phyloP scores from a whole-genome alignment of 2,329 filamentous ascomycete genomes.

The Didymosphaeria variabile region DNA sequence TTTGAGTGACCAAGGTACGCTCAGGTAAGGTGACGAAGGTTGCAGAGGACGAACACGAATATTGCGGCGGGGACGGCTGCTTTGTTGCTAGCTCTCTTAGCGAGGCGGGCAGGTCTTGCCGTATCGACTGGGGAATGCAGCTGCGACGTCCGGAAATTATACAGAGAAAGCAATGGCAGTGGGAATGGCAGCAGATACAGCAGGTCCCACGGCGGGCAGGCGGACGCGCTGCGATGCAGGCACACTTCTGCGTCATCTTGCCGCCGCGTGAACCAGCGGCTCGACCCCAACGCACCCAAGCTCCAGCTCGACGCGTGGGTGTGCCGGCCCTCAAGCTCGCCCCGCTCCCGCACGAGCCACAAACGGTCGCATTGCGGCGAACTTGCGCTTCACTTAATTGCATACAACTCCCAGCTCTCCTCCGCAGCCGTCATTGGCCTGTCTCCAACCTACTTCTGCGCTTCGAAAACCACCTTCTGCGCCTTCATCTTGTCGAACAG shows the following conservation, averaged over 20 bases:
- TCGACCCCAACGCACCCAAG: neutral
- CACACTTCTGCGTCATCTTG: conserved; percentile 10
- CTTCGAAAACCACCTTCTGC: conserved; percentile 63
- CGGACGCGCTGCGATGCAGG: conserved; percentile 7
- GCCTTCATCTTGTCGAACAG: conserved; percentile 63
- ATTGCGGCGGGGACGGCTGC: conserved; percentile 31
- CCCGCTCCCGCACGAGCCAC: conserved; percentile 10
- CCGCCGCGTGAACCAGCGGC: neutral
- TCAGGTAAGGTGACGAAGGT: conserved; percentile 29
- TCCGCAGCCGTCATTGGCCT: neutral
- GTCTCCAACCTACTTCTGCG: conserved; percentile 42
- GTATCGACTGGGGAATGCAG: conserved; percentile 32
- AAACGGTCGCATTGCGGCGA: conserved; percentile 4
- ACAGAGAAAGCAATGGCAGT: neutral
- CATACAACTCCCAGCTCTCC: conserved; percentile 4
- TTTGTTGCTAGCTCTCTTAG: conserved; percentile 39
- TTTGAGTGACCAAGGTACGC: conserved; percentile 24
- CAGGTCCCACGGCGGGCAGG: conserved; percentile 5
- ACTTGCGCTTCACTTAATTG: neutral
- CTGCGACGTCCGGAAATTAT: neutral
- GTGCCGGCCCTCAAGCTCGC: neutral
- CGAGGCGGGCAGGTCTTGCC: conserved; percentile 42
- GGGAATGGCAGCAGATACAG: neutral
- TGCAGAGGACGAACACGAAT: conserved; percentile 25
- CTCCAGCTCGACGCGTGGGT: conserved; percentile 11